A percentile compares a stretch with the other conserved stretches of the same genome.
Evolutionary conservation across 148 eudicot genomes (phyloP).

Genomic region (Talinum fruticosum): DNA sequence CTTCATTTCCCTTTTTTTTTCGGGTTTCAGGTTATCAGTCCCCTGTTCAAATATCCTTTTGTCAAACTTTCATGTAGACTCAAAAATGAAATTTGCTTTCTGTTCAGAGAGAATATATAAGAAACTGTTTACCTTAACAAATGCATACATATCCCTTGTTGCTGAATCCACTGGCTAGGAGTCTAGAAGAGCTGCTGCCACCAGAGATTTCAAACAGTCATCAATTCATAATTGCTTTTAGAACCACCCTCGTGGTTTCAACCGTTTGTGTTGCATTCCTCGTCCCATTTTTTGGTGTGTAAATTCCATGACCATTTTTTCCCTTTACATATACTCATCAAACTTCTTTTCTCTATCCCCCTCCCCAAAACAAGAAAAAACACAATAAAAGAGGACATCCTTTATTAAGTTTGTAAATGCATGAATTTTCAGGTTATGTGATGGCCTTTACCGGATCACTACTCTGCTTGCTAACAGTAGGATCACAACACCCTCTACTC

Average conservation of each 20-base stretch:
- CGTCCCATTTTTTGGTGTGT: slow-evolving; percentile 69
- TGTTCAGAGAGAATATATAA: neutral
- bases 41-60: slow-evolving; percentile 75
- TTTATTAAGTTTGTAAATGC: neutral
- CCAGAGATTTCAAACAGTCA: slow-evolving; percentile 28
- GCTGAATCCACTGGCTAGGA: slow-evolving; percentile 71
- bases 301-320: neutral
- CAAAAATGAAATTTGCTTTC: neutral
- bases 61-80: neutral
- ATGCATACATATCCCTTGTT: slow-evolving; percentile 49
- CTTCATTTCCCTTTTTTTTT: neutral
- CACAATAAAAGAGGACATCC: neutral
- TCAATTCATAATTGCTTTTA: slow-evolving; percentile 50
- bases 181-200: slow-evolving; percentile 75
- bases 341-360: neutral
- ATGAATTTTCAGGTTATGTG: slow-evolving; percentile 56
- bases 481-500: slow-evolving; percentile 11
- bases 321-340: neutral
- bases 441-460: slow-evolving; percentile 79
- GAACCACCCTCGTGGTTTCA: slow-evolving; percentile 60
- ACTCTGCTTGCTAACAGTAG: slow-evolving; percentile 61
- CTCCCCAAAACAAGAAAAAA: no score
- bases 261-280: slow-evolving; percentile 62
- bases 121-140: slow-evolving; percentile 35
- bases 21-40: slow-evolving; percentile 61